Conservation (phyloP, 352 stramenopile genomes). For the Globisporangium takayamanum region DNA sequence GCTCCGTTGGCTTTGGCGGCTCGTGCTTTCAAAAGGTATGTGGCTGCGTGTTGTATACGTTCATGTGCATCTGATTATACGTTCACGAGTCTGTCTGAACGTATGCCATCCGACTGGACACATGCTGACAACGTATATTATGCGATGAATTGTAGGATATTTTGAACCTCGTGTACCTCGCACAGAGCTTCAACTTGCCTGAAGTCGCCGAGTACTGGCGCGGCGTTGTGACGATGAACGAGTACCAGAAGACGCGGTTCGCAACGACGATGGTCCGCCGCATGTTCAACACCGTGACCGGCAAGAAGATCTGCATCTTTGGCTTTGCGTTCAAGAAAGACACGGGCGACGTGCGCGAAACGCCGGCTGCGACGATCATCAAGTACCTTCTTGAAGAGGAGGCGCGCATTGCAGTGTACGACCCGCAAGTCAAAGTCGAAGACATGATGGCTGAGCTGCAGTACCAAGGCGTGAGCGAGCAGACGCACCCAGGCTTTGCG, state of each 20-base stretch:
- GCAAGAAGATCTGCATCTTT: constrained; percentile 99
- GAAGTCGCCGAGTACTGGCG: constrained; percentile 99
- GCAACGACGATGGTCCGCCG: constrained; percentile 95
- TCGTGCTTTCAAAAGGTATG: constrained; percentile 96
- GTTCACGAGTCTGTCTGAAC: neutral
- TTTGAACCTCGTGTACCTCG: constrained; percentile 99
- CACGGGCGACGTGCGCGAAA: constrained; percentile 99
- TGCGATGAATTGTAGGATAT: constrained; percentile 82
- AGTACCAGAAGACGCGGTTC: constrained; percentile 99
- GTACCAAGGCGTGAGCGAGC: constrained; percentile 88
- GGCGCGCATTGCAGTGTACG: constrained; percentile 95
- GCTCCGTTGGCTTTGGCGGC: constrained; percentile 98
- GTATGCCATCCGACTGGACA: constrained; percentile 2
- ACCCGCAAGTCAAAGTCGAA: constrained; percentile 97
- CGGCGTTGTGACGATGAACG: constrained; percentile 99
- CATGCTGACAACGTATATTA: constrained; percentile 7
- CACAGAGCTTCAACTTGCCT: constrained; percentile 95
- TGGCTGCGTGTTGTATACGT: neutral
- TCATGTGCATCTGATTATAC: no score
- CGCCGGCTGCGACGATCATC: constrained; percentile 95
- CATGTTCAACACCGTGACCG: constrained; percentile 99
- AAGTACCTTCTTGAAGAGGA: constrained; percentile 95
- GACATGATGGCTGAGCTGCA: constrained; percentile 86
- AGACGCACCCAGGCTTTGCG: constrained; percentile 87
- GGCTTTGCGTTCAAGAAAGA: constrained; percentile 99